Evolutionary conservation across 805 yeast genomes (phyloP), one percentile per base, ranked within the genome.

Genomic region (Millerozyma miso): DNA sequence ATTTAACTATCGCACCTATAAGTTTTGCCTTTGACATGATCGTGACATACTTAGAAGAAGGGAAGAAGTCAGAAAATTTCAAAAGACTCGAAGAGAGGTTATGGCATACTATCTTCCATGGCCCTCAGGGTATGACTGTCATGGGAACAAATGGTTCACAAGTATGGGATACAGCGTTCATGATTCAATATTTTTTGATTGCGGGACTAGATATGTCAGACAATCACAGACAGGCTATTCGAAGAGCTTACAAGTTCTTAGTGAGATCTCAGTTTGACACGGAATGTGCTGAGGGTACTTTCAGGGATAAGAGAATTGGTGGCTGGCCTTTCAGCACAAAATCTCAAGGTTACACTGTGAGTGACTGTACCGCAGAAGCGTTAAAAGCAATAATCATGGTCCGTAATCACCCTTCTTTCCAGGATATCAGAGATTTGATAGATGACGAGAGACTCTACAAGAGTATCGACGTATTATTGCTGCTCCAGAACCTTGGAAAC

Each of bases 111-210:
- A 54, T 88, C 40, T 89, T 86, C 63, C 83, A 85, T 66, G 95
- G 97, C 0, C 85, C 89, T 0, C 85, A 85, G 58, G 99, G 99
- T 3, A 75, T 93, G 81, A 79, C 91, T 2, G 85, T 88, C 43
- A 88, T 85, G 87, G 99, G 99, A 2, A 93, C 99, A 0, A 93
- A 93, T 62, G 99, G 99, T 18, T 88, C 87, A 0, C 99, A 93
- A 64, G 90, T 85, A 1, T 93, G 99, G 99, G 99, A 93, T 62
- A 82, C 83, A 19, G 90, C 97, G 0, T 91, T 93, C 67, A 85
- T 87, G 43, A 71, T 93, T 19, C 99, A 93, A 58, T 87, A 88
- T 55, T 76, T 80, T 48, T 81, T 88, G 46, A 69, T 77, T 54
- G 86, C 96, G 0, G 96, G 96, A 0, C 63, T 90, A 31, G 90